phyloP scores from a whole-genome alignment of 2,329 filamentous ascomycete genomes.

The Ascochyta lentis region DNA sequence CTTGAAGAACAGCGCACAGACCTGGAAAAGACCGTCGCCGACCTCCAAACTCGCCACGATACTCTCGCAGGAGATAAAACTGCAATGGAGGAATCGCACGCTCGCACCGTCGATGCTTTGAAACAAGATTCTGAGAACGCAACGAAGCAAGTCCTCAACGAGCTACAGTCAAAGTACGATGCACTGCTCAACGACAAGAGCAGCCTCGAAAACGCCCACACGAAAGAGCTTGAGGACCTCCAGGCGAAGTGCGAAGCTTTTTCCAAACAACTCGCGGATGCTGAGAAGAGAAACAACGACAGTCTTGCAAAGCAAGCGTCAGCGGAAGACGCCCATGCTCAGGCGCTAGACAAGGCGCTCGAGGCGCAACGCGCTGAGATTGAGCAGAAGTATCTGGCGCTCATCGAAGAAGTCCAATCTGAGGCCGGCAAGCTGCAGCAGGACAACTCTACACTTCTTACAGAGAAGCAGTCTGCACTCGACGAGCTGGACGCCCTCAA shows the following conservation, averaged over 20 bases:
- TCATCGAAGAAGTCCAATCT: conserved; percentile 40
- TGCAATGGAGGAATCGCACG: conserved; percentile 38
- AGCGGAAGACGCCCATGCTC: conserved; percentile 29
- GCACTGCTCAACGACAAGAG: conserved; percentile 28
- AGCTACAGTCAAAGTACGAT: conserved; percentile 37
- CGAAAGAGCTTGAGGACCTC: conserved; percentile 30
- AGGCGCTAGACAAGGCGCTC: conserved; percentile 26
- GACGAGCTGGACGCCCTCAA: conserved; percentile 34
- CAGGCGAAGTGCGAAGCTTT: conserved; percentile 27
- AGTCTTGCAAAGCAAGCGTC: conserved; percentile 24
- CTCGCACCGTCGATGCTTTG: conserved; percentile 36
- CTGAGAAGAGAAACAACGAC: conserved; percentile 30
- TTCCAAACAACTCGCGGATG: conserved; percentile 28
- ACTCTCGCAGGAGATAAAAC: conserved; percentile 40
- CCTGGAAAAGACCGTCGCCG: conserved; percentile 35
- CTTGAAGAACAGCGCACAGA: conserved; percentile 27
- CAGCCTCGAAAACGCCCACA: conserved; percentile 20
- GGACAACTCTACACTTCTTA: conserved; percentile 32
- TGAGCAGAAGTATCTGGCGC: conserved; percentile 38
- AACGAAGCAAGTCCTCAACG: conserved; percentile 35
- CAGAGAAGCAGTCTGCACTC: conserved; percentile 34
- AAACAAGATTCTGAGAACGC: conserved; percentile 39
- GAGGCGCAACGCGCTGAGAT: conserved; percentile 34
- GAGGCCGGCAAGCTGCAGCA: conserved; percentile 36
- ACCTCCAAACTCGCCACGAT: conserved; percentile 41